phyloP scores from a whole-genome alignment of 805 yeast genomes.

The Metschnikowia anglica region DNA sequence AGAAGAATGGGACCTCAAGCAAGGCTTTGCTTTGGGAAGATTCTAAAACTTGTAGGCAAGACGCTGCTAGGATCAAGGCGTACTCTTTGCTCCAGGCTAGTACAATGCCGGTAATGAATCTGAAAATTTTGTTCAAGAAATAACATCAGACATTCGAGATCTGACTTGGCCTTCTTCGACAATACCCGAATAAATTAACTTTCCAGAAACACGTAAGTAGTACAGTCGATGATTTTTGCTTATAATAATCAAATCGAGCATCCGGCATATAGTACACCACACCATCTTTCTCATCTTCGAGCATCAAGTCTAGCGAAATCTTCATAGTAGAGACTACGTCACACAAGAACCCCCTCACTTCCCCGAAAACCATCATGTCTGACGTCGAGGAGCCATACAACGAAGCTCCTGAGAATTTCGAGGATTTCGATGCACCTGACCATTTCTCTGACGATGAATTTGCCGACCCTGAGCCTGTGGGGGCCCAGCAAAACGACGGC shows the following conservation, averaged over 20 bases:
- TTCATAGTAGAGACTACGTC: constrained; percentile 2
- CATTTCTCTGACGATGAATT: constrained; percentile 76
- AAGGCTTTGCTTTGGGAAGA: not conserved
- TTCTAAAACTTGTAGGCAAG: not conserved
- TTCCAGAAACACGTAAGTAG: too few species aligned
- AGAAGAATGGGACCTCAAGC: not conserved
- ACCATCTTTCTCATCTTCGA: constrained; percentile 4
- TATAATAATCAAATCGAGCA: too few species aligned
- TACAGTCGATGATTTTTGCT: too few species aligned
- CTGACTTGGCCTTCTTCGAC: too few species aligned
- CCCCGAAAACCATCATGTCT: constrained; percentile 30
- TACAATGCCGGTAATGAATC: too few species aligned
- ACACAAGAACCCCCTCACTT: not conserved
- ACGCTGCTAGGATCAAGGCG: too few species aligned
- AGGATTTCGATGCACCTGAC: constrained; percentile 78
- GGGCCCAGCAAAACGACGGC: constrained; percentile 21
- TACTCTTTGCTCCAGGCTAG: too few species aligned
- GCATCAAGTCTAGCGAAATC: constrained; percentile 5
- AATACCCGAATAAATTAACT: too few species aligned
- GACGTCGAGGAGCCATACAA: constrained; percentile 56
- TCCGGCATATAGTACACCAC: constrained; percentile 2
- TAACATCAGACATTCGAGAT: too few species aligned
- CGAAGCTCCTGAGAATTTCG: constrained; percentile 67
- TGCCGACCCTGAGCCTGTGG: constrained; percentile 33
- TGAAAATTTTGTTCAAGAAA: too few species aligned